These are phyloP conservation scores for Colletotrichum sansevieriae DNA, from an alignment of 2,329 filamentous ascomycete species.

Conservation along the genomic window DNA sequence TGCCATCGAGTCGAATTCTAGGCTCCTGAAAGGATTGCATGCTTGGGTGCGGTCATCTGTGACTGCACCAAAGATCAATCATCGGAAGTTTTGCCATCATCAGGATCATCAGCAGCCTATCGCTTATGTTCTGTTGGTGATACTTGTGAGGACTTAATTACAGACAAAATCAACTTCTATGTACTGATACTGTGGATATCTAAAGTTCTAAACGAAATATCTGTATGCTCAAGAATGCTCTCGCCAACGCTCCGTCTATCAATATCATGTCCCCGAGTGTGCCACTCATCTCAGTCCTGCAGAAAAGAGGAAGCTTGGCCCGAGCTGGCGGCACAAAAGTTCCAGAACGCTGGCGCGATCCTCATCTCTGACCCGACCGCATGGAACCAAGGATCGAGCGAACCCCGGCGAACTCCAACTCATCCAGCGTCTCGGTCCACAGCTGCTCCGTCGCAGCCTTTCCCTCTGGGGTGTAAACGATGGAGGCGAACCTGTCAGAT, in stretches of 20 bases:
- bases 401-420: conserved; percentile 43
- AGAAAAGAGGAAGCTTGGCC: background rate
- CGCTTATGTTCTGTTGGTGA: too few species aligned
- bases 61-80: too few species aligned
- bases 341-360: background rate
- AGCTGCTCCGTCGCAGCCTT: conserved; percentile 20
- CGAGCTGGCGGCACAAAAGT: conserved; percentile 8
- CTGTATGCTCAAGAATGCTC: too few species aligned
- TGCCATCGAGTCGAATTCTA: too few species aligned
- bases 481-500: conserved; percentile 46
- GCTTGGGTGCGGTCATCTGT: too few species aligned
- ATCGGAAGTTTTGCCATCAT: too few species aligned
- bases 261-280: background rate
- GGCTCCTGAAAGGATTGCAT: too few species aligned
- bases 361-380: conserved; percentile 6
- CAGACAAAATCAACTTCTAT: too few species aligned
- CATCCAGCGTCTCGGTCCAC: conserved; percentile 42
- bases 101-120: too few species aligned
- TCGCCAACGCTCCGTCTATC: background rate
- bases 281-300: conserved; percentile 2
- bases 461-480: conserved; percentile 40
- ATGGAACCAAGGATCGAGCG: conserved; percentile 35
- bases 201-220: too few species aligned
- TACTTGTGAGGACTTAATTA: too few species aligned
- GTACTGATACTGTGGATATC: background rate